A percentile compares a stretch with the other conserved stretches of the same genome.
phyloP scores from a whole-genome alignment of 306 rosid genomes.

The Glycine tomentella region DNA sequence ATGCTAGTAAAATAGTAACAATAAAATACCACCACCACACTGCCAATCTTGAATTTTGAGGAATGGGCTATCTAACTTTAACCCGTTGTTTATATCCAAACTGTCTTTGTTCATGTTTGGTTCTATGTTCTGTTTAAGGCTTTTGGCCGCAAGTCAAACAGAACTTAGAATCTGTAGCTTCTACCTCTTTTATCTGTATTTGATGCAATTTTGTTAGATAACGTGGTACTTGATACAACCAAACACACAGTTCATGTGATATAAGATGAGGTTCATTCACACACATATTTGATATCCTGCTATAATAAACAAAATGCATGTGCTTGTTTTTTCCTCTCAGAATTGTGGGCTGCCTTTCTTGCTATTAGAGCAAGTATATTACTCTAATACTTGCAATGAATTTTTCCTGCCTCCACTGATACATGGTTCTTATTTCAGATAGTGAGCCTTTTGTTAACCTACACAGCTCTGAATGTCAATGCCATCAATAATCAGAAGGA shows the following conservation, averaged over 20 bases:
- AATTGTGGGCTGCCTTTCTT: background rate
- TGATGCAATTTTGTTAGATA: background rate
- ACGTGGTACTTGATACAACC: background rate
- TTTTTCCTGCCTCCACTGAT: slow-evolving; percentile 33
- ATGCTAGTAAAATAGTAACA: background rate
- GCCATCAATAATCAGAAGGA: slow-evolving; percentile 77
- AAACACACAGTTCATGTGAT: background rate
- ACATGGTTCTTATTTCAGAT: slow-evolving; percentile 59
- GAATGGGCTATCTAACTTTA: background rate
- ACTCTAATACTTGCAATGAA: background rate
- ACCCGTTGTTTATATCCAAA: slow-evolving; percentile 5
- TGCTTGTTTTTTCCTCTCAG: slow-evolving; percentile 20
- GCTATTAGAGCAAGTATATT: no score
- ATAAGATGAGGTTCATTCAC: background rate
- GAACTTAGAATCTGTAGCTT: background rate
- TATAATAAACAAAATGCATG: slow-evolving; percentile 23
- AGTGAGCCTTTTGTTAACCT: slow-evolving; percentile 62
- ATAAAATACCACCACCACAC: background rate
- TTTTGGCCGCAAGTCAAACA: background rate
- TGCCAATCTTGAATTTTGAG: background rate
- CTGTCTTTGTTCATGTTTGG: background rate
- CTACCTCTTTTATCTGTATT: background rate
- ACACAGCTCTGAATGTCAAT: slow-evolving; percentile 64
- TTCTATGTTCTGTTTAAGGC: background rate
- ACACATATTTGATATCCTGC: background rate